Percentiles rank a stretch among this genome's conserved stretches.
phyloP scores from a whole-genome alignment of 116 monocot genomes.

The Trichopus zeylanicus region DNA sequence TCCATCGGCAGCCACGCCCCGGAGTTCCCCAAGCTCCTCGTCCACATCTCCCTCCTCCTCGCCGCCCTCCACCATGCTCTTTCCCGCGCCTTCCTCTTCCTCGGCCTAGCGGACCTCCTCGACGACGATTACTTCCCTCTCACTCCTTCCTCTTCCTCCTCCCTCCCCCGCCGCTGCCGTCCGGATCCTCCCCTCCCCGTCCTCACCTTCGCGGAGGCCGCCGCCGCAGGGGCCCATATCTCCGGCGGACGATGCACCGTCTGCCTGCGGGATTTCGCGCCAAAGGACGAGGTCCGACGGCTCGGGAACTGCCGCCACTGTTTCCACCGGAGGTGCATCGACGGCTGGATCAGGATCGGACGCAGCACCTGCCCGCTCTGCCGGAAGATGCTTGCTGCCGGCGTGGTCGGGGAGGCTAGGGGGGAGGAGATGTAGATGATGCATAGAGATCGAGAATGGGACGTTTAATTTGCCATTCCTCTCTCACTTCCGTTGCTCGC shows the following conservation, averaged over 20 bases:
- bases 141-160: no score
- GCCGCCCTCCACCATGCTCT: not conserved
- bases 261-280: slow-evolving; percentile 4
- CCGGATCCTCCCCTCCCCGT: not conserved
- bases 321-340: slow-evolving; percentile 5
- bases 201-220: not conserved
- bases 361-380: slow-evolving; percentile 7
- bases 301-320: slow-evolving; percentile 5
- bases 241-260: not conserved
- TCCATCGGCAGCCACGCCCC: no score
- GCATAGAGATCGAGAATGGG: no score
- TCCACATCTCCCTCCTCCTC: not conserved
- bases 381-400: no score
- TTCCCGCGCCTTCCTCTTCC: not conserved
- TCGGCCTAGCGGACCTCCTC: not conserved
- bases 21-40: not conserved
- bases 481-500: no score
- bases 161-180: no score
- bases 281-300: not conserved
- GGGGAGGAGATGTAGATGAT: no score
- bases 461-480: no score
- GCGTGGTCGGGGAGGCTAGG: no score
- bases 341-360: not conserved
- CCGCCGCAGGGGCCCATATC: not conserved
- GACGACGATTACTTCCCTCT: not conserved